Conservation (phyloP, 2,329 filamentous ascomycete genomes). For the Colletotrichum lentis region DNA sequence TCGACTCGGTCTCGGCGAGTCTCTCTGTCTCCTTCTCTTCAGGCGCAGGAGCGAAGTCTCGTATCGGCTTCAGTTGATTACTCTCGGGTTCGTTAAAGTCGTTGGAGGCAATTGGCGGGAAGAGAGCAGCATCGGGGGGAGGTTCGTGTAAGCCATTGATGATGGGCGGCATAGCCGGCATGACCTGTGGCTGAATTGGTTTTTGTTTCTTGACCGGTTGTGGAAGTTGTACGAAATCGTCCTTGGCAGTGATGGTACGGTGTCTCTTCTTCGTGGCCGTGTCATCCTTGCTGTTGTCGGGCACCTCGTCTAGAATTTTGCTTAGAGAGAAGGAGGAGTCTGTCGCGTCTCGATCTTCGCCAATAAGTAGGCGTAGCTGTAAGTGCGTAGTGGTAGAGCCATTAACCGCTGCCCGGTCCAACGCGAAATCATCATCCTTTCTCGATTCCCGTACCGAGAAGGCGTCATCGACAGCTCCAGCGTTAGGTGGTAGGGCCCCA, state of each 20-base stretch:
- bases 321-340: constrained; percentile 56
- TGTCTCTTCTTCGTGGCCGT: constrained; percentile 63
- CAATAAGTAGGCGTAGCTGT: constrained; percentile 53
- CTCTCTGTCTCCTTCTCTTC: constrained; percentile 43
- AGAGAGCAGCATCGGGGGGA: constrained; percentile 67
- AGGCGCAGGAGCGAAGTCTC: constrained; percentile 51
- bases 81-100: constrained; percentile 62
- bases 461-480: constrained; percentile 32
- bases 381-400: constrained; percentile 29
- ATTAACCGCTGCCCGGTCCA: constrained; percentile 19
- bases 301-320: constrained; percentile 57
- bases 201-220: constrained; percentile 72
- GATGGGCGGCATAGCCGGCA: constrained; percentile 66
- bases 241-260: constrained; percentile 58
- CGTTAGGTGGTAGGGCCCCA: constrained; percentile 21
- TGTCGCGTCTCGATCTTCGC: constrained; percentile 47
- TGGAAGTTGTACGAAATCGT: constrained; percentile 70
- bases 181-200: constrained; percentile 58
- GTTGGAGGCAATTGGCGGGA: constrained; percentile 68
- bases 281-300: constrained; percentile 55
- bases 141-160: constrained; percentile 71
- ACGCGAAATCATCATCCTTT: constrained; percentile 27
- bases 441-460: constrained; percentile 22
- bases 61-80: constrained; percentile 52
- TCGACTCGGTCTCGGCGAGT: constrained; percentile 43